Base-by-base conservation (phyloP, 768 basidiomycete species). In the Pulveroboletus frians region DNA sequence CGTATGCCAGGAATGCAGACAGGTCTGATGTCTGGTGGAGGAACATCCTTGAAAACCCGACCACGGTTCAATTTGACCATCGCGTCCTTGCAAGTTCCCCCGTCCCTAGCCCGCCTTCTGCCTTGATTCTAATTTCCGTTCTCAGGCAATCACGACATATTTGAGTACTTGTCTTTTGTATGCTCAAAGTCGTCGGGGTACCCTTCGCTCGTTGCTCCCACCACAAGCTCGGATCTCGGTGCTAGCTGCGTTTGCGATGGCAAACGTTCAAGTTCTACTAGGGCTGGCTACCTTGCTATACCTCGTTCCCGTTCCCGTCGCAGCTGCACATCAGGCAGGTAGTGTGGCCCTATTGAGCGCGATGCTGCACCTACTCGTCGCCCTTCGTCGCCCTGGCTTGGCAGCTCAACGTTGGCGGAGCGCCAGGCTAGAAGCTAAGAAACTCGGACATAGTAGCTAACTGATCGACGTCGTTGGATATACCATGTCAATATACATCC, bases 31-130 rank as follows among this genome's bases (percentile, higher is more conserved):
- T 80, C n/a, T 94, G 88, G 86, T 95, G 92, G 92, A 76, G 96
- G 51, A 98, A 97, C 66, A 73, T 98, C 43, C 83, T 96, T 54
- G 96, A 99, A 71, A 99, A 99, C 62, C 96, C 96, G 8, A 93
- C 89, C 9, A 96, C 95, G 0, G 94, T 94, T 8, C 96, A 99
- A 65, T 98, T 98, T 60, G 83, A 99, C 63, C 96, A 99, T 68
- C 85, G 96, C 18, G 72, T 94, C 42, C 79, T 99, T 43, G 94
- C 88, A 60, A 68, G 89, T 75, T 34, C 40, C 13, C 39, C 39
- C 38, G 9, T 45, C 31, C 14, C 18, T 9, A 7, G n/a, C n/a
- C 3, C 18, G 4, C 9, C 15, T 17, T n/a, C 17, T 9, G 7
- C 15, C 15, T 43, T 15, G 17, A 30, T 46, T 21, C 41, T 50